These are phyloP conservation scores for Cicer pinnatifidum DNA, from an alignment of 306 rosid genomes.

Conservation along the genomic window DNA sequence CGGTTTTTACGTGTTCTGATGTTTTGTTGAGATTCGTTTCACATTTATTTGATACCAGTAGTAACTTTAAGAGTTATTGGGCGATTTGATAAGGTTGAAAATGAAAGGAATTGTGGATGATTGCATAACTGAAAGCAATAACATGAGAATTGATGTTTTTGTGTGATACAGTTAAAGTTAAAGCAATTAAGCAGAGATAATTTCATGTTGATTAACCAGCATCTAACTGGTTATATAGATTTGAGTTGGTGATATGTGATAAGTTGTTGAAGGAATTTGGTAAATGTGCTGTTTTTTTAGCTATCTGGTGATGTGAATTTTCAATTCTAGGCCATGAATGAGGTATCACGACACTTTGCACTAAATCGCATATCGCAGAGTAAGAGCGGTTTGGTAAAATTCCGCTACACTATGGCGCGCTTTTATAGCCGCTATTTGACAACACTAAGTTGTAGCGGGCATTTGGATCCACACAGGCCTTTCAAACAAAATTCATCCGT, in stretches of 20 bases:
- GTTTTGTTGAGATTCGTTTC: constrained; percentile 17
- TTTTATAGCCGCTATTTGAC: too few relatives aligned
- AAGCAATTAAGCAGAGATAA: constrained; percentile 22
- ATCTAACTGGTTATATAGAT: constrained; percentile 6
- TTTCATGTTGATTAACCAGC: constrained; percentile 31
- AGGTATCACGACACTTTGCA: too few relatives aligned
- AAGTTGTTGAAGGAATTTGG: constrained; percentile 33
- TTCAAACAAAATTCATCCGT: constrained; percentile 3
- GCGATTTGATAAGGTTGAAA: constrained; percentile 32
- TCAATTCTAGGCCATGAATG: not conserved
- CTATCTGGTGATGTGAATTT: constrained; percentile 9
- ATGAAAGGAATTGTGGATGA: constrained; percentile 26
- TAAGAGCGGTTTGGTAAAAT: too few relatives aligned
- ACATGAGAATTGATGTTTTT: constrained; percentile 27
- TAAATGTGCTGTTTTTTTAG: constrained; percentile 10
- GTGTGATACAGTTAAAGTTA: constrained; percentile 14
- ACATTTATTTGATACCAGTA: not conserved
- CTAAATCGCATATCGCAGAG: too few relatives aligned
- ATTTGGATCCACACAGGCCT: constrained; percentile 6
- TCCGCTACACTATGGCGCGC: too few relatives aligned
- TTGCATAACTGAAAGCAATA: constrained; percentile 32
- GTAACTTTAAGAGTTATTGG: not conserved
- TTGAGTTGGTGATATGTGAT: constrained; percentile 20
- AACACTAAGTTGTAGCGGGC: not conserved
- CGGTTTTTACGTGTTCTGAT: not conserved